Percentiles rank a stretch among this genome's conserved stretches.
Conservation (phyloP, 2,329 filamentous ascomycete species). For the Fusarium cyanostomum region DNA sequence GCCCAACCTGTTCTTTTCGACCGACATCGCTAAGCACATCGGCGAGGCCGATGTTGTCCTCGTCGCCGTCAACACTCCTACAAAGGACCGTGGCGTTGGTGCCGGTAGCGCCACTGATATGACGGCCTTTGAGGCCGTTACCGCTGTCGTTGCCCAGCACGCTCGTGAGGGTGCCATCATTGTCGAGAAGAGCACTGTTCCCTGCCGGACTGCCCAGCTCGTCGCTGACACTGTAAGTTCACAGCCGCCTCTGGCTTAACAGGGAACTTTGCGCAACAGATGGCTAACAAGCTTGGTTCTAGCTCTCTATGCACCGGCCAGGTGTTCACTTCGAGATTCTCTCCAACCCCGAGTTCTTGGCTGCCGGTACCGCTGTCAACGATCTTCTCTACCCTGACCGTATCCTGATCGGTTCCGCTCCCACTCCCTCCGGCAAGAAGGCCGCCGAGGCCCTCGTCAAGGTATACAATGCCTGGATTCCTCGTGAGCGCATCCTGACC, state of each 20-base stretch:
- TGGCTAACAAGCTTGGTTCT: neutral
- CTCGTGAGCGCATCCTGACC: constrained; percentile 71
- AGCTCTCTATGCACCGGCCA: constrained; percentile 68
- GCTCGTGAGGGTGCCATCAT: constrained; percentile 75
- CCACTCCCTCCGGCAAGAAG: constrained; percentile 65
- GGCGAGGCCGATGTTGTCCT: constrained; percentile 77
- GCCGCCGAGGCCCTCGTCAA: constrained; percentile 71
- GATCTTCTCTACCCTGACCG: constrained; percentile 77
- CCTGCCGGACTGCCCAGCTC: constrained; percentile 76
- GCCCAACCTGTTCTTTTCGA: constrained; percentile 79
- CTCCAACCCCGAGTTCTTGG: constrained; percentile 84
- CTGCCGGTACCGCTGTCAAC: constrained; percentile 78
- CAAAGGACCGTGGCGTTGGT: constrained; percentile 75
- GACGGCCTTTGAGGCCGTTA: constrained; percentile 75
- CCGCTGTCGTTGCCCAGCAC: constrained; percentile 71
- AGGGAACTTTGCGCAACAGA: neutral
- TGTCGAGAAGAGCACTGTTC: constrained; percentile 85
- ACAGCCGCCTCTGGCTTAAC: neutral
- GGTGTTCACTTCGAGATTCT: constrained; percentile 77
- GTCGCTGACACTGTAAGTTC: constrained; percentile 71
- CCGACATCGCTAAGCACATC: constrained; percentile 69
- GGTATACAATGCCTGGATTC: constrained; percentile 78
- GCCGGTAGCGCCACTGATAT: constrained; percentile 78
- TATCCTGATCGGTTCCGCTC: constrained; percentile 76
- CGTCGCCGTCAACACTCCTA: constrained; percentile 82